Evolutionary conservation across 768 basidiomycete genomes (phyloP).

Genomic region (Suillus bovinus): DNA sequence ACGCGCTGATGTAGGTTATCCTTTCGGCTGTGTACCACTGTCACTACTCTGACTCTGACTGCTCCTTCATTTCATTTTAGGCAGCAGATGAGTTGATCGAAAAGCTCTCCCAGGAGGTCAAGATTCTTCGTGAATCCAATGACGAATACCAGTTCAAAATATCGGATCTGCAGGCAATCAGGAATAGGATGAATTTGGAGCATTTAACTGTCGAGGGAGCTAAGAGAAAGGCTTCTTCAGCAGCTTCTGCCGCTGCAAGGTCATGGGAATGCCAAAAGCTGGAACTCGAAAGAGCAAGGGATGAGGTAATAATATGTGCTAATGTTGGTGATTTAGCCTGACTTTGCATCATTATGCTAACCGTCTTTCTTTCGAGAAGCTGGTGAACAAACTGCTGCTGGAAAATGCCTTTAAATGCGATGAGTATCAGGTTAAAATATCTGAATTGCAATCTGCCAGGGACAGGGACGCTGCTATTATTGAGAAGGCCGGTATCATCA

Average conservation of each 20-base stretch:
- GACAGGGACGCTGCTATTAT: slow-evolving; percentile 50
- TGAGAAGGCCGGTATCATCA: slow-evolving; percentile 38
- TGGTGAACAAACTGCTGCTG: neutral
- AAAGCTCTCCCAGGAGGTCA: neutral
- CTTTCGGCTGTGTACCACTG: neutral
- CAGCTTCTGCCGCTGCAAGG: neutral
- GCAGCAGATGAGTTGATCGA: neutral
- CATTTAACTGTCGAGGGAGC: neutral
- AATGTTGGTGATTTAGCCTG: neutral
- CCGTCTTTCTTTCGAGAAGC: neutral
- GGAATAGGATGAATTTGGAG: neutral
- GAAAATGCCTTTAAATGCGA: neutral
- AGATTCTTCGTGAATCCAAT: neutral
- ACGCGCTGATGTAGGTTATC: neutral
- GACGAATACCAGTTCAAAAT: neutral
- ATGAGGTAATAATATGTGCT: neutral
- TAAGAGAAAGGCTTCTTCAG: neutral
- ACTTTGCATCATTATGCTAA: neutral
- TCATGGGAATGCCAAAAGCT: neutral
- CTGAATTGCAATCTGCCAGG: slow-evolving; percentile 48
- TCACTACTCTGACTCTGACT: neutral
- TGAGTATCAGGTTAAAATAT: neutral
- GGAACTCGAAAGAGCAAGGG: neutral
- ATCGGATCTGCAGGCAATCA: neutral
- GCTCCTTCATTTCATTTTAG: too few relatives aligned